Evolutionary conservation across 768 basidiomycete species (phyloP).

Genomic region (Lentinula raphanica): DNA sequence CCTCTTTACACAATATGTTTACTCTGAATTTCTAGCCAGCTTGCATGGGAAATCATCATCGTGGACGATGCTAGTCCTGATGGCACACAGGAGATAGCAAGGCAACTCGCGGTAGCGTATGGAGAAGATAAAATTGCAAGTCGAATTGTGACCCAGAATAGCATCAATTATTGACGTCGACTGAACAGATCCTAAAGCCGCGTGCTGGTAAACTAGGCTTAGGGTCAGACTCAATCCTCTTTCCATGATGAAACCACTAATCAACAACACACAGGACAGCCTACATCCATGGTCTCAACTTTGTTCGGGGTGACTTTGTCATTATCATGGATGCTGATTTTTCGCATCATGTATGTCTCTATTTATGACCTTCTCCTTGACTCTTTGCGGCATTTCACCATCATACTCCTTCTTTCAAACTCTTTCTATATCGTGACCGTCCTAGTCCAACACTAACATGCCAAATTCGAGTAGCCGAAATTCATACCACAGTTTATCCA

Average conservation of each 20-base stretch:
- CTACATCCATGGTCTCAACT: slow-evolving; percentile 88
- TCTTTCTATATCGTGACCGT: too few relatives aligned
- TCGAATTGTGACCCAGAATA: not conserved
- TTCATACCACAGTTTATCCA: slow-evolving; percentile 91
- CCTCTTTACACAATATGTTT: not conserved
- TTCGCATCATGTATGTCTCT: slow-evolving; percentile 75
- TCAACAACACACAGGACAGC: slow-evolving; percentile 57
- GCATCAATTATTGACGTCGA: not conserved
- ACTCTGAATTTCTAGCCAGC: slow-evolving; percentile 37
- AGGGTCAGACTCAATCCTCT: too few relatives aligned
- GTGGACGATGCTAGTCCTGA: slow-evolving; percentile 93
- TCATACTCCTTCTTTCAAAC: not conserved
- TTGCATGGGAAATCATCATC: slow-evolving; percentile 84
- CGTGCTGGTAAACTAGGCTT: slow-evolving; percentile 88
- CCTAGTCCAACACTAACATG: slow-evolving; percentile 4
- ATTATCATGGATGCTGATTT: slow-evolving; percentile 98
- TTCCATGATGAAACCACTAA: too few relatives aligned
- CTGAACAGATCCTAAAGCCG: slow-evolving; percentile 67
- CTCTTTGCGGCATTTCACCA: not conserved
- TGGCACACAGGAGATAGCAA: slow-evolving; percentile 86
- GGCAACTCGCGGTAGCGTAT: slow-evolving; percentile 70
- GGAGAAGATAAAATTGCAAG: slow-evolving; percentile 81
- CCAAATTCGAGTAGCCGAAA: slow-evolving; percentile 58
- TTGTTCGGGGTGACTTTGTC: slow-evolving; percentile 86
- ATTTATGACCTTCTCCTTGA: not conserved